Base-by-base conservation (phyloP, 2,329 filamentous ascomycete species). In the Cephalotrichum gorgonifer region DNA sequence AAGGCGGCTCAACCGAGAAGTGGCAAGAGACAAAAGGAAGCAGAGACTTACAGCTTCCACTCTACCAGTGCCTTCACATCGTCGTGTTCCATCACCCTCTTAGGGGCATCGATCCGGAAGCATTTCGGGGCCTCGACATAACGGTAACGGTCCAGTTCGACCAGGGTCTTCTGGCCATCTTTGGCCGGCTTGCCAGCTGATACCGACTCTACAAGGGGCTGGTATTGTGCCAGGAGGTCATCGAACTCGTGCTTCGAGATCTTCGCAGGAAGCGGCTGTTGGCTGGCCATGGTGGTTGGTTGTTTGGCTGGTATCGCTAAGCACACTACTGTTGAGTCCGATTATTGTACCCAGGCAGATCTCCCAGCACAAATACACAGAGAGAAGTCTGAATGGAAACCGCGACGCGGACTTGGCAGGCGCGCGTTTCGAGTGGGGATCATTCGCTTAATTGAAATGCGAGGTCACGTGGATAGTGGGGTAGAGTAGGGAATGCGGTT, bases 41-140 rank as follows among this genome's bases (percentile, higher is more conserved):
- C 27, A 35, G 28, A 45, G 43, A 65, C 79, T 60, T 66, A 85
- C 79, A 88, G 68, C 61, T 88, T 88, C 83, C 84, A 88, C 43
- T 83, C 74, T 9, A 86, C 75, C 3, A 88, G 69, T 20, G 58
- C 67, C 56, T 78, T 73, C 30, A 86, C 68, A 56, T 86, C 76
- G 1, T 73, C 67, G 43, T 79, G 73, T 2, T 60, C 65, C 66
- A 87, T 76, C 11, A 62, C 54, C 4, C 61, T 61, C 15, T 58
- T 57, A 9, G 61, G 54, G 20, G 58, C 55, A 5, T 60, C 55
- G 15, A 65, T 56, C 6, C 63, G 55, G 52, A 85, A 79, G 2
- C 56, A 53, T 2, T 62, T 56, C 1, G 75, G 68, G 2, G 82
- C 77, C 22, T 72, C 69, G 8, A 64, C 61, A 56, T 83, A 82